Base-by-base conservation (phyloP, 73 alveolate genomes). In the Tetrahymena thermophila region DNA sequence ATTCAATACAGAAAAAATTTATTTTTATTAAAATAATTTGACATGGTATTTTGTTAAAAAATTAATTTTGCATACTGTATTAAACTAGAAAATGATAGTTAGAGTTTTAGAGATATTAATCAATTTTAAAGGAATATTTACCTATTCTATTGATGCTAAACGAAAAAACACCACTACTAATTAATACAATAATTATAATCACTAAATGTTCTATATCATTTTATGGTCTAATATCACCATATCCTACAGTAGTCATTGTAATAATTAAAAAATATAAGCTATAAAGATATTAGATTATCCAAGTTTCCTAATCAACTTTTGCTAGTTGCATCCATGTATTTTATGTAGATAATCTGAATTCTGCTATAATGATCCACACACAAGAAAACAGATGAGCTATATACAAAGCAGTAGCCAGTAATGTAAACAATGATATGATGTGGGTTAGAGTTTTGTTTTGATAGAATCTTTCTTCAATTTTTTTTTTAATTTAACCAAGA, bases 221-320 rank as follows among this genome's bases (percentile, higher is more conserved):
- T 85, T 85, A 43, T 25, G 96, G 96, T 94, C 38, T 93, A 40
- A 85, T 94, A 85, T 94, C 96, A 34, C 96, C 96, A 94, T 94
- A 94, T 34, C 96, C 96, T 71, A 94, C 93, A 21, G 96, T 94
- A 0, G 93, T 85, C 96, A 94, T 94, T 1, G 96, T 94, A 25
- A 94, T 94, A 23, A 94, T 94, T 34, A 93, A 93, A 94, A 94
- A 94, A 34, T 94, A 94, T 23, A 94, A 85, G 28, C 95, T 50
- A 44, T 94, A 94, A 19, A 94, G 89, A 94, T 94, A 94, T 42
- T 94, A 19, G 10, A 85, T 28, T 28, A 42, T n/a, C 96, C 96
- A 94, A 11, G 85, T 17, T 19, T 71, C 89, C 31, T 17, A 11
- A n/a, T 31, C 37, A 7, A 71, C 89, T 71, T 71, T 71, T 1